A percentile compares a stretch with the other conserved stretches of the same genome.
These are phyloP conservation scores for Mrakia frigida DNA, from an alignment of 768 basidiomycete species.

Conservation along the genomic window DNA sequence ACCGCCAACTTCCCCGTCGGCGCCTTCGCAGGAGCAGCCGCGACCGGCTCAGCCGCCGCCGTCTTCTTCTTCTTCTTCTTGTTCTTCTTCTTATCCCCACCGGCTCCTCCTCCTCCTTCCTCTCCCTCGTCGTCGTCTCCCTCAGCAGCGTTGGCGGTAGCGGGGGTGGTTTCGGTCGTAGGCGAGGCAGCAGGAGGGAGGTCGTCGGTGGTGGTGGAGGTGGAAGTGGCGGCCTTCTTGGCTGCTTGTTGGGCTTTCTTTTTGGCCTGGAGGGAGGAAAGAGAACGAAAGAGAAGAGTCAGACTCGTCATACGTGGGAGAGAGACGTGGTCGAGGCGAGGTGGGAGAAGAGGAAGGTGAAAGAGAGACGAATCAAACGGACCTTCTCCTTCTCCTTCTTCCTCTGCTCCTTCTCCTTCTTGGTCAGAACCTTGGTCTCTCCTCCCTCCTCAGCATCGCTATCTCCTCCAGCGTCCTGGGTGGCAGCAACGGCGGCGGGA, in stretches of 20 bases:
- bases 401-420: constrained; percentile 92
- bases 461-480: constrained; percentile 44
- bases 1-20: constrained; percentile 64
- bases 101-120: constrained; percentile 51
- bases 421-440: constrained; percentile 60
- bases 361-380: background rate
- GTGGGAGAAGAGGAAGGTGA: background rate
- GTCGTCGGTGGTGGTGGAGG: constrained; percentile 21
- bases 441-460: constrained; percentile 55
- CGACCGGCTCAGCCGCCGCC: constrained; percentile 46
- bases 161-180: constrained; percentile 35
- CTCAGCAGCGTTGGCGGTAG: constrained; percentile 30
- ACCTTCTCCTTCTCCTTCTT: constrained; percentile 98
- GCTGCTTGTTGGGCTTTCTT: constrained; percentile 90
- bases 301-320: background rate
- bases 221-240: constrained; percentile 53
- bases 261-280: constrained; percentile 60
- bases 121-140: constrained; percentile 61
- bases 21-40: constrained; percentile 51
- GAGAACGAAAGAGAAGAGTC: constrained; percentile 6
- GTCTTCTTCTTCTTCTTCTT: constrained; percentile 69
- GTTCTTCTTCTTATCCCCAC: constrained; percentile 57
- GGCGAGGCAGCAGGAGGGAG: constrained; percentile 30
- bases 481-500: constrained; percentile 39
- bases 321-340: too few species aligned